Conservation (phyloP, 2,329 filamentous ascomycete species). For the Metarhizium humberi region DNA sequence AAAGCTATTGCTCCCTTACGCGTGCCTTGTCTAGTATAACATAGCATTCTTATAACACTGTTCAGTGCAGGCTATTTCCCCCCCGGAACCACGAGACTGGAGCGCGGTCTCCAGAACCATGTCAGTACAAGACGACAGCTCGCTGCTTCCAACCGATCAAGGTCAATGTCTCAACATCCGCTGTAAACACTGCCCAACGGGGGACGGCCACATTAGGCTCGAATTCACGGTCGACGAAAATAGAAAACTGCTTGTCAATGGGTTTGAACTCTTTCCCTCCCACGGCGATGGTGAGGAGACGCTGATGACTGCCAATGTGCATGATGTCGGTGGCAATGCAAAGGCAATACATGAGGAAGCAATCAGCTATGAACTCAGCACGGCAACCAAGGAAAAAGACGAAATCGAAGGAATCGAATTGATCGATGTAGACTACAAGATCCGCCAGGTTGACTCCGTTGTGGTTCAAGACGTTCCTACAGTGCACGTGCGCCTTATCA, state of each 20-base stretch:
- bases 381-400: not conserved
- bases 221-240: not conserved
- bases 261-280: not conserved
- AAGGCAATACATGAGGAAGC: not conserved
- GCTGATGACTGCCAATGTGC: not conserved
- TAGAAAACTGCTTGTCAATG: not conserved
- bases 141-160: not conserved
- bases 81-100: too few species aligned
- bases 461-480: not conserved
- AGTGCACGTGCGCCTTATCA: not conserved
- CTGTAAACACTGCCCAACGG: not conserved
- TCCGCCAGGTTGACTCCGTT: not conserved
- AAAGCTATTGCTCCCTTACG: too few species aligned
- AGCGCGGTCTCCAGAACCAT: too few species aligned
- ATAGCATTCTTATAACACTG: too few species aligned
- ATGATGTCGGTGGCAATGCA: not conserved
- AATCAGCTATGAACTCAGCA: not conserved
- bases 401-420: not conserved
- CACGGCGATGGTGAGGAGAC: not conserved
- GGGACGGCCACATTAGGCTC: not conserved
- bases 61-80: too few species aligned
- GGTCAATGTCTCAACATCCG: not conserved
- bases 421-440: not conserved
- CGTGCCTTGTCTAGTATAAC: too few species aligned
- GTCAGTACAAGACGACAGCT: too few species aligned